Percentiles rank a stretch among this genome's conserved stretches.
Evolutionary conservation across 371 early-diverging fungal genomes (phyloP).

Genomic region (Mucor lusitanicus): DNA sequence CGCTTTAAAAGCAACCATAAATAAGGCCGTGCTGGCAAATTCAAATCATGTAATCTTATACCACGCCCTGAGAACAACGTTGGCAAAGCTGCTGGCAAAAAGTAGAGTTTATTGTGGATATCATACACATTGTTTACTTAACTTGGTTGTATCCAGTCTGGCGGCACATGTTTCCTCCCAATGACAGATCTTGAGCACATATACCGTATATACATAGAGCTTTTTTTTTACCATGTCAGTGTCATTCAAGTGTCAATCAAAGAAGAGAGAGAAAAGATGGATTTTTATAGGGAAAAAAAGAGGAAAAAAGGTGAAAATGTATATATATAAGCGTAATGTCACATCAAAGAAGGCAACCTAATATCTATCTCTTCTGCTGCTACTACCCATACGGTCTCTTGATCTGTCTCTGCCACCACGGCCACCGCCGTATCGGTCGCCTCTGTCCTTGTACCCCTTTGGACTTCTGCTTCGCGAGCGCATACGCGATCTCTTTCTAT

Average conservation of each 20-base stretch:
- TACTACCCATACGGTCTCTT: constrained; percentile 45
- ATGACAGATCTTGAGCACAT: not conserved
- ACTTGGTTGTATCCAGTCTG: not conserved
- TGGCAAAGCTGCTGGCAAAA: not conserved
- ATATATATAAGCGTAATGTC: not conserved
- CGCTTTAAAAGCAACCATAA: too few species aligned
- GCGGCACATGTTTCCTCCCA: not conserved
- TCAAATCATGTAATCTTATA: too few species aligned
- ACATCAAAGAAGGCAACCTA: constrained; percentile 5
- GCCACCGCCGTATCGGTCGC: constrained; percentile 39
- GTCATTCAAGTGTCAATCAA: not conserved
- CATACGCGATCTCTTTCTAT: constrained; percentile 43
- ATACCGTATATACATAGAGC: not conserved
- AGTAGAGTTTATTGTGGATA: not conserved
- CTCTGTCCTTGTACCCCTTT: constrained; percentile 37
- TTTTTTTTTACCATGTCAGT: not conserved
- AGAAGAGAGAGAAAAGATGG: too few species aligned
- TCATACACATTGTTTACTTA: not conserved
- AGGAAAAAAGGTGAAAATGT: not conserved
- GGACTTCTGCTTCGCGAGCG: constrained; percentile 48
- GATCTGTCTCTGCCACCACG: constrained; percentile 53
- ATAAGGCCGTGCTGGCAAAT: too few species aligned
- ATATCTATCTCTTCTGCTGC: constrained; percentile 63
- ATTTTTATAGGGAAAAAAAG: not conserved
- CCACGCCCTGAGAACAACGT: too few species aligned